Base-by-base conservation (phyloP, 352 stramenopile species). In the Phytophthora citrophthora region DNA sequence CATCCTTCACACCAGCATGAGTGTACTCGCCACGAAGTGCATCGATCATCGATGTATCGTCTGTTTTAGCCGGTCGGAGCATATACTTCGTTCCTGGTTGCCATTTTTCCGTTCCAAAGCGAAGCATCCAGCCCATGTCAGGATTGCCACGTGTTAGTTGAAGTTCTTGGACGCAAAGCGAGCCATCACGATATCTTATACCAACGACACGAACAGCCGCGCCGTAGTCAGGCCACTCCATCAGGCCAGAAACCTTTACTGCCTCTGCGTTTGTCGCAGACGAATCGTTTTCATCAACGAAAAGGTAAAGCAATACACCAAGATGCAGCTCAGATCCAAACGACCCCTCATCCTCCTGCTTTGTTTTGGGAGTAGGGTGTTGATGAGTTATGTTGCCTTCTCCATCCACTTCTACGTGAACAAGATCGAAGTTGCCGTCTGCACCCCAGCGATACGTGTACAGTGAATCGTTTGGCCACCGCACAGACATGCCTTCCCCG, bases 391-490 rank as follows among this genome's bases (percentile, higher is more conserved):
- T 77, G n/a, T 84, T 87, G 15, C 85, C 87, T 13, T 89, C 77
- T 7, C 90, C 83, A 45, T 94, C 81, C 18, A 94, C 80, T 76
- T 95, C 88, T 1, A 95, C 88, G 23, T 96, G 86, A 51, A 90
- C 76, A 34, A 95, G 56, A 41, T 96, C 89, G 43, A 91, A 95
- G 50, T 96, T 93, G 9, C 88, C 90, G 38, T 96, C 90, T 20
- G 86, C 87, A 47, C 88, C 90, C 86, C 87, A 96, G 27, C 89
- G 82, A 47, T 96, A 96, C 6, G 88, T 96, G 69, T 95, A 96
- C 27, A 96, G 52, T 0, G 87, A 89, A 69, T 95, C 88, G 36
- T 95, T 96, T 4, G 88, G 86, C 88, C 88, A 96, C 26, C 88
- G 85, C 16, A 96, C 88, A 23, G 85, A 94, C 85, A 96, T 95